Evolutionary conservation across 1,139 yeast genomes (phyloP).

Genomic region (Yamadazyma buinensis): DNA sequence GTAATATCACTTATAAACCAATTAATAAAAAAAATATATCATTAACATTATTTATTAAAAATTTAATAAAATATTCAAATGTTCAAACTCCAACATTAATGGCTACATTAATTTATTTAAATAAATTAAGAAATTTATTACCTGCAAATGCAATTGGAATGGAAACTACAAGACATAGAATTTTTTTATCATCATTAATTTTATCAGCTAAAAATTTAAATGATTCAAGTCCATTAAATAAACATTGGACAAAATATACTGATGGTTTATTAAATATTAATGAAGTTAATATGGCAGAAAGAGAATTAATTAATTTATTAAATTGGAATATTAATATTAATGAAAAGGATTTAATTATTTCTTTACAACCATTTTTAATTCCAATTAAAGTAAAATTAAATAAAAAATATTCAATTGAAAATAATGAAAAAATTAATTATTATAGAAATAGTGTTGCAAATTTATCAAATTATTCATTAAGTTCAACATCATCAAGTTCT

Average conservation of each 20-base stretch:
- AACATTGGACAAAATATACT: conserved; percentile 93
- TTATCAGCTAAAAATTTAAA: conserved; percentile 87
- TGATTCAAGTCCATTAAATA: conserved; percentile 91
- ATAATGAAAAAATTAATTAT: conserved; percentile 31
- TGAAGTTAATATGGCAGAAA: conserved; percentile 89
- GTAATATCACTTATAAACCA: conserved; percentile 6
- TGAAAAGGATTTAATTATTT: conserved; percentile 63
- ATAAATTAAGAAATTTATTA: conserved; percentile 67
- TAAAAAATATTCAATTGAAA: conserved; percentile 29
- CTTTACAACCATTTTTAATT: conserved; percentile 69
- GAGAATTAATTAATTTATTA: conserved; percentile 75
- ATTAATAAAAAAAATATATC: conserved; percentile 23
- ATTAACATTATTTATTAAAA: conserved; percentile 63
- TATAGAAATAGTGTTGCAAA: conserved; percentile 33
- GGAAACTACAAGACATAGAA: conserved; percentile 90
- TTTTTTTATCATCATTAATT: conserved; percentile 82
- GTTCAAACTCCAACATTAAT: conserved; percentile 94
- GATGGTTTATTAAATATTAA: conserved; percentile 70
- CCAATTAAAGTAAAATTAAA: conserved; percentile 53
- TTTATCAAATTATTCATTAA: conserved; percentile 1
- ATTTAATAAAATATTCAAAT: conserved; percentile 72
- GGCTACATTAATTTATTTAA: conserved; percentile 83
- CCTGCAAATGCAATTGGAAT: conserved; percentile 91
- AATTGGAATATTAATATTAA: conserved; percentile 79
- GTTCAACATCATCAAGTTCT: not conserved